Percentiles rank a stretch among this genome's conserved stretches.
phyloP scores from a whole-genome alignment of 179 eudicot species.

The Spinacia oleracea region DNA sequence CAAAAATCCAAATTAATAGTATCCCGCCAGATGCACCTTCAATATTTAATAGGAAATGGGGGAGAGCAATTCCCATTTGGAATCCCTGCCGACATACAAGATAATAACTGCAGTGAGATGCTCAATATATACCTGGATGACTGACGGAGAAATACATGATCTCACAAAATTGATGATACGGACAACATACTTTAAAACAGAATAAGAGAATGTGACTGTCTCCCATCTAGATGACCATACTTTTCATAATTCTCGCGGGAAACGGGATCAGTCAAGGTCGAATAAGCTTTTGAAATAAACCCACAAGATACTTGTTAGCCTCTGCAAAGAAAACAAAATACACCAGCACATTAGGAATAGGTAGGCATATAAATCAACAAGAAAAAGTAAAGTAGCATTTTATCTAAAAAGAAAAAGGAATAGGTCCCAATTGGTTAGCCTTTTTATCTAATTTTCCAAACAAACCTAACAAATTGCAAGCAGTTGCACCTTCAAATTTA shows the following conservation, averaged over 20 bases:
- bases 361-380: not conserved
- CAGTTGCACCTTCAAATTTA: too few species aligned
- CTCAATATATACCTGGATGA: not conserved
- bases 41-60: conserved; percentile 74
- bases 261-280: conserved; percentile 96
- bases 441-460: too few species aligned
- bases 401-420: conserved; percentile 82
- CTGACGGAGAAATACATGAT: not conserved
- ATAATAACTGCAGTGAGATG: not conserved
- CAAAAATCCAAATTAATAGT: conserved; percentile 79
- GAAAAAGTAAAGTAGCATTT: conserved; percentile 28
- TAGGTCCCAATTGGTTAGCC: too few species aligned
- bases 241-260: too few species aligned
- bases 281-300: conserved; percentile 88
- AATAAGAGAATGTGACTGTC: conserved; percentile 57
- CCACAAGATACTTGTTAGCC: conserved; percentile 86
- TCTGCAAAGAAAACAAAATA: conserved; percentile 39
- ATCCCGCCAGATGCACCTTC: conserved; percentile 91
- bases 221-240: conserved; percentile 98
- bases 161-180: not conserved
- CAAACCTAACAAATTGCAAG: too few species aligned
- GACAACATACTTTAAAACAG: not conserved
- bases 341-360: conserved; percentile 1
- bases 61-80: too few species aligned
- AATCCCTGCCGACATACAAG: conserved; percentile 15